Percentiles rank a stretch among this genome's conserved stretches.
Conservation (phyloP, 441 rosid genomes). For the Biscutella auriculata region DNA sequence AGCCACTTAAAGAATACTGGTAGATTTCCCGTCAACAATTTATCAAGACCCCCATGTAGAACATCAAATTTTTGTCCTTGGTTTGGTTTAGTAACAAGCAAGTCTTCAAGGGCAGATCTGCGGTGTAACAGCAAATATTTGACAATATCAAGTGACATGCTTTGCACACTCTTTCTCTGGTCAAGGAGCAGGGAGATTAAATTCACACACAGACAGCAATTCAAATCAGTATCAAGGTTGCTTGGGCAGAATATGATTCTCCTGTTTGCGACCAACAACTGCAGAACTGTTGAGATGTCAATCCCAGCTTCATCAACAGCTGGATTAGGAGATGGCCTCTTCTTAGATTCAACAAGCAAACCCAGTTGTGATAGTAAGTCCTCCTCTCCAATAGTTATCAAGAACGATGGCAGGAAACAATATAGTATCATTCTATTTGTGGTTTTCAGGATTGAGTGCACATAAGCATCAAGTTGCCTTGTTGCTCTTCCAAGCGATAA, state of each 20-base stretch:
- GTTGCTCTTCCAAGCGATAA: conserved; percentile 79
- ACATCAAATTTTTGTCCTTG: conserved; percentile 81
- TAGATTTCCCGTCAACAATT: conserved; percentile 72
- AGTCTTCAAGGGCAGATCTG: conserved; percentile 81
- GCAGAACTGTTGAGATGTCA: conserved; percentile 79
- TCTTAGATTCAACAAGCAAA: conserved; percentile 61
- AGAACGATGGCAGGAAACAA: conserved; percentile 93
- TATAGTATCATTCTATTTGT: conserved; percentile 83
- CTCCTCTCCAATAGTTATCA: conserved; percentile 82
- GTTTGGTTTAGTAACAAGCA: conserved; percentile 82
- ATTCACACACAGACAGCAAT: conserved; percentile 92
- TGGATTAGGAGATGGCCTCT: conserved; percentile 36
- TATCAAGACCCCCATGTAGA: conserved; percentile 94
- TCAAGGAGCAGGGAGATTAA: conserved; percentile 77
- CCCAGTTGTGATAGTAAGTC: conserved; percentile 74
- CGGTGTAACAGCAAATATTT: conserved; percentile 88
- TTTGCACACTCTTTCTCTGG: conserved; percentile 74
- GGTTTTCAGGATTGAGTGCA: conserved; percentile 88
- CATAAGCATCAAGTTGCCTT: conserved; percentile 84
- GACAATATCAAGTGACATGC: conserved; percentile 73
- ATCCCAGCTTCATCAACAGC: conserved; percentile 68
- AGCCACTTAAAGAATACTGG: conserved; percentile 84
- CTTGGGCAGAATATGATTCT: conserved; percentile 87
- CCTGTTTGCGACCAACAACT: conserved; percentile 87
- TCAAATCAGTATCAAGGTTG: conserved; percentile 90